Conservation (phyloP, 2,329 filamentous ascomycete species). For the Metarhizium album region DNA sequence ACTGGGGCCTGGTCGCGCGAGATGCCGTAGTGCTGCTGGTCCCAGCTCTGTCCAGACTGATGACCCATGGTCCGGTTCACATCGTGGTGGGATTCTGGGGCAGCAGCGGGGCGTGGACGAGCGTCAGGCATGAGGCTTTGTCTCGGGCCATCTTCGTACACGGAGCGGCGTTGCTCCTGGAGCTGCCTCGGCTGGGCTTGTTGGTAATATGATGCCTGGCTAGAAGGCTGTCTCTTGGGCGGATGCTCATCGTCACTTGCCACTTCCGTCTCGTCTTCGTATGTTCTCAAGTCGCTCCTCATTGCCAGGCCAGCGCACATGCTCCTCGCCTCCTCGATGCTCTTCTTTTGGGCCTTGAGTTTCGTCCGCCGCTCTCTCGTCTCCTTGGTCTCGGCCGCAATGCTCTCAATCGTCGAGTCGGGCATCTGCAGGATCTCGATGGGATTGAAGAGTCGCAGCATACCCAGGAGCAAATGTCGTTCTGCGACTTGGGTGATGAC, state of each 20-base stretch:
- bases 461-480: constrained; percentile 38
- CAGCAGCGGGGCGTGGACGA: constrained; percentile 12
- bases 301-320: constrained; percentile 40
- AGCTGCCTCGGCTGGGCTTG: constrained; percentile 7
- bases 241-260: constrained; percentile 20
- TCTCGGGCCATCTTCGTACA: constrained; percentile 4
- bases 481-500: constrained; percentile 42
- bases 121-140: not conserved
- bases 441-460: constrained; percentile 41
- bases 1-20: constrained; percentile 18
- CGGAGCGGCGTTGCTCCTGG: constrained; percentile 3
- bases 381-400: constrained; percentile 42
- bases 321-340: constrained; percentile 38
- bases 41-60: constrained; percentile 8
- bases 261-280: constrained; percentile 25
- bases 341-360: constrained; percentile 36
- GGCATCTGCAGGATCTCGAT: constrained; percentile 39
- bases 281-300: constrained; percentile 37
- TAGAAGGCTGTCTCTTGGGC: not conserved
- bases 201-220: constrained; percentile 7
- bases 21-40: constrained; percentile 5
- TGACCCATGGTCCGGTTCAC: constrained; percentile 13
- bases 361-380: constrained; percentile 37
- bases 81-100: constrained; percentile 12
- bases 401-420: constrained; percentile 34